phyloP scores from a whole-genome alignment of 768 basidiomycete species.

The Auriscalpium vulgare region DNA sequence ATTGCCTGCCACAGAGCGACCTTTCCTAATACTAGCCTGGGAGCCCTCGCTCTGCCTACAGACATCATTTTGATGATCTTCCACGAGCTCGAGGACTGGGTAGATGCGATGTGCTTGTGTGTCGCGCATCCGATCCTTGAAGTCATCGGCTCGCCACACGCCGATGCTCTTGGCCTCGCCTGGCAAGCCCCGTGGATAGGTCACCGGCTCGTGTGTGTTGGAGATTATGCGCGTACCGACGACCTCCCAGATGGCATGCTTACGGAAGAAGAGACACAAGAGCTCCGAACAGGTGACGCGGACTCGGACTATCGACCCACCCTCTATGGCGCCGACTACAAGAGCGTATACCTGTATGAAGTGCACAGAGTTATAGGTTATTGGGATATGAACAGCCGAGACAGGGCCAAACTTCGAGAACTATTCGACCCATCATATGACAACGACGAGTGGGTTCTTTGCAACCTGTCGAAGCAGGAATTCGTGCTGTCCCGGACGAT shows the following conservation, averaged over 20 bases:
- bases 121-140: background rate
- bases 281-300: background rate
- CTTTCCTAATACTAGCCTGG: background rate
- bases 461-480: slow-evolving; percentile 7
- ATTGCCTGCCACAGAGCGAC: no score
- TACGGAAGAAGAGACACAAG: background rate
- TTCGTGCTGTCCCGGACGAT: slow-evolving; percentile 1
- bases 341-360: no score
- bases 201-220: slow-evolving; percentile 3
- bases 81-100: background rate
- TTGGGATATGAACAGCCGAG: no score
- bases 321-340: no score
- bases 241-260: background rate
- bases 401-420: no score
- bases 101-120: background rate
- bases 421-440: no score
- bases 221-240: background rate
- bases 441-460: slow-evolving; percentile 1
- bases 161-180: background rate
- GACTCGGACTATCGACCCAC: background rate
- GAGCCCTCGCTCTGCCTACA: background rate
- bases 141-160: background rate
- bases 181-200: background rate
- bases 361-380: no score
- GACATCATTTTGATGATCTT: background rate